phyloP scores from a whole-genome alignment of 495 filamentous ascomycete species.

The Penicillium odoratum region DNA sequence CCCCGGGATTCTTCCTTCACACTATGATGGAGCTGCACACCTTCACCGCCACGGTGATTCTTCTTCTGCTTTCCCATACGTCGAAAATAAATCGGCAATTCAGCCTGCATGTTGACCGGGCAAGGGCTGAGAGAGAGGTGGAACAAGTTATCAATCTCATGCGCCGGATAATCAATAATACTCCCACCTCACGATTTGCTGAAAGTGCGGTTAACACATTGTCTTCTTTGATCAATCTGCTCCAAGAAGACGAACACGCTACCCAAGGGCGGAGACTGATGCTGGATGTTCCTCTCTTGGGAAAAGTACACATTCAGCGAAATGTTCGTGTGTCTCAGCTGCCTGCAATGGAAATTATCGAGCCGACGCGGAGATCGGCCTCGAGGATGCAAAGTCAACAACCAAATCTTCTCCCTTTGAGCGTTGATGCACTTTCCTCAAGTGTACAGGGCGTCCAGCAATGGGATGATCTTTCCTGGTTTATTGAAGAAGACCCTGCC shows the following conservation, averaged over 20 bases:
- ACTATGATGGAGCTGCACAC: conserved; percentile 33
- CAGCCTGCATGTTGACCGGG: neutral
- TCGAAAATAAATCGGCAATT: conserved; percentile 12
- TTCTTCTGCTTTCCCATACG: conserved; percentile 25
- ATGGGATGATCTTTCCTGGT: neutral
- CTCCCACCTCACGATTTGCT: conserved; percentile 17
- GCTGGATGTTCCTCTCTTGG: conserved; percentile 25
- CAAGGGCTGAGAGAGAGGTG: neutral
- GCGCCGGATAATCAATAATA: conserved; percentile 14
- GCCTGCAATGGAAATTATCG: neutral
- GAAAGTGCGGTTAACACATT: conserved; percentile 17
- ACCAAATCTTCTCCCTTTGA: neutral
- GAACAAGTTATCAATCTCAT: conserved; percentile 16
- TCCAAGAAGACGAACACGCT: conserved; percentile 14
- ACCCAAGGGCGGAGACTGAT: conserved; percentile 16
- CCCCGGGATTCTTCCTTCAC: conserved; percentile 28
- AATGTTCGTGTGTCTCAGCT: conserved; percentile 10
- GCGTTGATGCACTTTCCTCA: neutral
- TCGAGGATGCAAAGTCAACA: neutral
- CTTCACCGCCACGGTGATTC: conserved; percentile 28
- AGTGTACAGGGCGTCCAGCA: neutral
- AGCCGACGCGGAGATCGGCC: neutral
- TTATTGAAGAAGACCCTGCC: neutral
- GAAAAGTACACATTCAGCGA: conserved; percentile 27
- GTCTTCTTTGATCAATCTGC: conserved; percentile 19